Conservation (phyloP, 257 asterid species). For the Handroanthus guayacan region DNA sequence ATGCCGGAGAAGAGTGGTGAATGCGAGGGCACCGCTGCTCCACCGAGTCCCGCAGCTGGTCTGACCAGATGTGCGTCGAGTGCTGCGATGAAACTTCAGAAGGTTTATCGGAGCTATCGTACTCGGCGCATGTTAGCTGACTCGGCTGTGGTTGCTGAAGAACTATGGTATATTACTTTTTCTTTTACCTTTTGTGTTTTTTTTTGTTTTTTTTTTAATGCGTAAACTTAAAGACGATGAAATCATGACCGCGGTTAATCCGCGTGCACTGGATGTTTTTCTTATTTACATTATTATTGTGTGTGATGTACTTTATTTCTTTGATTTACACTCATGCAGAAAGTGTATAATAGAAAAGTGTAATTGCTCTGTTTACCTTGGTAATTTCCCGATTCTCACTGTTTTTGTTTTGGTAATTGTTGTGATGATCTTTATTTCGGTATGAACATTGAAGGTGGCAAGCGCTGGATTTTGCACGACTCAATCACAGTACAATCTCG, state of each 20-base stretch:
- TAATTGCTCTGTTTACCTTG: slow-evolving; percentile 6
- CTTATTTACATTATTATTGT: not conserved
- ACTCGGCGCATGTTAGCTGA: slow-evolving; percentile 98
- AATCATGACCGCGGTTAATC: not conserved
- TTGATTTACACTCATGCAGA: slow-evolving; percentile 34
- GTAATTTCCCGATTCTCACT: not conserved
- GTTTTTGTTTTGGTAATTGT: not conserved
- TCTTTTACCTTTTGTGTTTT: not conserved
- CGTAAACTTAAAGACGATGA: slow-evolving; percentile 1
- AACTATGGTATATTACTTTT: slow-evolving; percentile 63
- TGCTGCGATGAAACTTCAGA: slow-evolving; percentile 90
- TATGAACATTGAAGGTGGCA: slow-evolving; percentile 73
- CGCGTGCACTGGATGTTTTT: slow-evolving; percentile 22
- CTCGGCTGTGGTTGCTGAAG: slow-evolving; percentile 94
- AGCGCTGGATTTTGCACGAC: slow-evolving; percentile 82
- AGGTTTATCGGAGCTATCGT: slow-evolving; percentile 87
- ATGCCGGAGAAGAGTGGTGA: slow-evolving; percentile 33
- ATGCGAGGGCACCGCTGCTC: slow-evolving; percentile 39
- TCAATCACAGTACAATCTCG: slow-evolving; percentile 82
- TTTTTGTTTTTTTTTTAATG: not conserved
- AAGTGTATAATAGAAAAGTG: slow-evolving; percentile 4
- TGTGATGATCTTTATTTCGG: slow-evolving; percentile 10
- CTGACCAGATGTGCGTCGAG: slow-evolving; percentile 37
- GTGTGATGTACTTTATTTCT: slow-evolving; percentile 14
- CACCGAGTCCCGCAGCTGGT: slow-evolving; percentile 31